Evolutionary conservation across 805 yeast genomes (phyloP), one percentile per base, ranked within the genome.

Genomic region (Citeromyces nyonsensis): DNA sequence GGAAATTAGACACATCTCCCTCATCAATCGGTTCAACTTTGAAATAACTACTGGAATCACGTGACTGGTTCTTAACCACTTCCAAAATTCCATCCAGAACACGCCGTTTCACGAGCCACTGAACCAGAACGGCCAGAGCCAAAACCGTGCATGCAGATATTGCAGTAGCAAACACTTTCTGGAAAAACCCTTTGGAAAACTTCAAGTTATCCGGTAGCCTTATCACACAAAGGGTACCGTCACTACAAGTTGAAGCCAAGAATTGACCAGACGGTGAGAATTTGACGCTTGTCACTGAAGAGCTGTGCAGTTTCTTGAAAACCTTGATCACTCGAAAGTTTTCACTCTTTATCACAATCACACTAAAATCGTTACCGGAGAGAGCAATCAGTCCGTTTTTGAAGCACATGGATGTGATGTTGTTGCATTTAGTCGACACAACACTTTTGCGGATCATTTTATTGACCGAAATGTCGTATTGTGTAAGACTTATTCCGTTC

Each of bases 181-280:
- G 15, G 20, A 48, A 31, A 6, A 49, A 37, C 6, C 69, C 61
- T 35, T 51, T 54, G 5, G 69, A 57, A 4, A 47, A 46, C 1
- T 65, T 54, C 37, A 60, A 60, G 14, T 61, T 63, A 15, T 51
- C 54, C 3, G 91, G 86, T 13, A 83, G 49, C 35, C 58, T 61
- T 36, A 75, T 54, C 6, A 83, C 71, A 41, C 66, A 71, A 20
- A 84, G 66, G 1, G 83, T 64, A 38, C 78, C 75, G 3, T 91
- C 81, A 2, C 86, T 93, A 24, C 88, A 76, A 0, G 73, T 76
- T 14, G 83, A 67, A 3, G 83, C 88, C 31, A 83, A 53, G 35
- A 62, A 63, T 32, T 66, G 54, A 6, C 86, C 84, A 46, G 71
- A 63, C 10, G 80, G 76, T 4, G 84, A 74, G 37, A 83, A 74